Evolutionary conservation across 2,329 filamentous ascomycete species (phyloP).

Genomic region (Diaporthe aspalathi): DNA sequence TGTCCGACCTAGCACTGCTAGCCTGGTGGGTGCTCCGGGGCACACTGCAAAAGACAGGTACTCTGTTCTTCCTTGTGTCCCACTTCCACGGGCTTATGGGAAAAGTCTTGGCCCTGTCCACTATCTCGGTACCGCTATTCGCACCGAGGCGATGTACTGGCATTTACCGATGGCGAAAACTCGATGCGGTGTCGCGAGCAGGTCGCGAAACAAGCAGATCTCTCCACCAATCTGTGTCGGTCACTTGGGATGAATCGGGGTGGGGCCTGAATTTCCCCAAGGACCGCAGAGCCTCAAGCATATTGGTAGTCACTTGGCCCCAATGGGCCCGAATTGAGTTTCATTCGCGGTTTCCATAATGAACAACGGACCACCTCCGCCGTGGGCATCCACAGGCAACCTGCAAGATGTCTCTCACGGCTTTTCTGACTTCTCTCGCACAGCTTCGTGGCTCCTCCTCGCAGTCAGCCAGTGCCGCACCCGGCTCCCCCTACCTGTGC

Average conservation of each 20-base stretch:
- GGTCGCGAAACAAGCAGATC: slow-evolving; percentile 6
- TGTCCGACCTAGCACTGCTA: neutral
- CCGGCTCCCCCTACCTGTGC: slow-evolving; percentile 6
- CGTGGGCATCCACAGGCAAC: neutral
- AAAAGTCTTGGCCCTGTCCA: neutral
- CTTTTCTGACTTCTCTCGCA: neutral
- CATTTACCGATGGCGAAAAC: neutral
- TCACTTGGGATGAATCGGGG: slow-evolving; percentile 10
- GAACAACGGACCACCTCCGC: neutral
- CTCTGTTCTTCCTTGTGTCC: neutral
- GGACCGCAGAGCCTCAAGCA: slow-evolving; percentile 28
- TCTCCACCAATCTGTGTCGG: slow-evolving; percentile 27
- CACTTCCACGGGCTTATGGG: neutral
- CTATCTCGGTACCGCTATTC: neutral
- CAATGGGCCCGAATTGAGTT: slow-evolving; percentile 1
- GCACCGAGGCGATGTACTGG: neutral
- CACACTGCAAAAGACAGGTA: neutral
- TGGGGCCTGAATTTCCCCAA: slow-evolving; percentile 11
- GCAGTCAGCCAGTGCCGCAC: neutral
- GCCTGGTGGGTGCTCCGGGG: slow-evolving; percentile 7
- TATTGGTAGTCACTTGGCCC: slow-evolving; percentile 4
- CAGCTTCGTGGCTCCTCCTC: neutral
- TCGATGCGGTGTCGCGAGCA: neutral
- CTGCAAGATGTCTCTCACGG: neutral
- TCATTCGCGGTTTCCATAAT: neutral